Percentiles rank a stretch among this genome's conserved stretches.
phyloP scores from a whole-genome alignment of 2,329 filamentous ascomycete species.

The Leptographium procerum region DNA sequence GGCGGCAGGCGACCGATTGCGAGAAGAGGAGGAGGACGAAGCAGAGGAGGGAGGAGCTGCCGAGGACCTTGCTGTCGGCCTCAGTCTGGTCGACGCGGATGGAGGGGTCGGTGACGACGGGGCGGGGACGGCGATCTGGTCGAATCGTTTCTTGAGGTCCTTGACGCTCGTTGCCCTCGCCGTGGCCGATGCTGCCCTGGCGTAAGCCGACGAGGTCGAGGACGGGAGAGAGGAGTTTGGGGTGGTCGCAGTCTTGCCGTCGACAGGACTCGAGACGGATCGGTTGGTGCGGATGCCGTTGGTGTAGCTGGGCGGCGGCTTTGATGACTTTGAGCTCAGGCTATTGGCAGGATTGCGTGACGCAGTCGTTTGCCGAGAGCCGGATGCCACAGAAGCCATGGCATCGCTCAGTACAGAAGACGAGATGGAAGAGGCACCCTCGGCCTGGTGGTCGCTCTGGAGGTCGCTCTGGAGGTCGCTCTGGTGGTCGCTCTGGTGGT shows the following conservation, averaged over 20 bases:
- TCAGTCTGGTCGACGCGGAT: not conserved
- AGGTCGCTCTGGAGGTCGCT: not conserved
- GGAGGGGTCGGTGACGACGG: not conserved
- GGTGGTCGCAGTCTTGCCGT: conserved; percentile 21
- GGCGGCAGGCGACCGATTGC: not conserved
- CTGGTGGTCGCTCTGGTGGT: not conserved
- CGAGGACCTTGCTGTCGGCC: not conserved
- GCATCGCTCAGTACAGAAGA: conserved; percentile 17
- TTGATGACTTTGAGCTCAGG: conserved; percentile 23
- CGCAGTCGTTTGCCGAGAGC: conserved; percentile 27
- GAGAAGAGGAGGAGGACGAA: not conserved
- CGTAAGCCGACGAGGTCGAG: not conserved
- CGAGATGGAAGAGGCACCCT: not conserved
- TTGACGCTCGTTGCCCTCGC: conserved; percentile 58
- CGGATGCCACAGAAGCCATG: conserved; percentile 28
- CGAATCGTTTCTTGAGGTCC: conserved; percentile 70
- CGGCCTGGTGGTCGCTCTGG: not conserved
- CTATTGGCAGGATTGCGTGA: conserved; percentile 40
- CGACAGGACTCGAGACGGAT: conserved; percentile 45
- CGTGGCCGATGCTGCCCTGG: conserved; percentile 15
- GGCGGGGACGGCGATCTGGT: conserved; percentile 36
- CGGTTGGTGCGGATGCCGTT: conserved; percentile 33
- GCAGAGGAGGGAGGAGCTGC: not conserved
- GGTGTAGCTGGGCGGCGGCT: conserved; percentile 22
- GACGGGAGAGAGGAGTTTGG: conserved; percentile 17